Evolutionary conservation across 441 rosid genomes (phyloP), one percentile per base, ranked within the genome.

Genomic region (Corymbia calophylla): DNA sequence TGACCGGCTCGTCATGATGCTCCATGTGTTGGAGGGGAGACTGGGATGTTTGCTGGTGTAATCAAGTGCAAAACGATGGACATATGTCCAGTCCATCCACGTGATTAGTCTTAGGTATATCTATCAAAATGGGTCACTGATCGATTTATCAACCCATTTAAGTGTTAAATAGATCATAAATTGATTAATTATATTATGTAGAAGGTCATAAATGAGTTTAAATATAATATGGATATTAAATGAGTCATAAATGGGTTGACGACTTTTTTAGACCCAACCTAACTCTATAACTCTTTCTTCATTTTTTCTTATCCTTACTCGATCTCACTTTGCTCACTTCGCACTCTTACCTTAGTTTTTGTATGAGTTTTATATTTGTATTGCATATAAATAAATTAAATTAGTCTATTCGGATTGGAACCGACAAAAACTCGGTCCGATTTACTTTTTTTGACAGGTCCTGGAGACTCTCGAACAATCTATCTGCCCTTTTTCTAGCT

Each of bases 141-240:
- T 18, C 9, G 18, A 32, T 66, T 66, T 66, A 4, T 17, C 3
- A 16, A 66, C 32, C 19, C 23, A 16, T 31, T 4, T 9, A 10
- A 56, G 13, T 56, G 62, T 23, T 56, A 23, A 56, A 56, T 56
- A 21, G 23, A 4, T 56, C 13, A 56, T 23, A 56, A 1, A 56
- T 0, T 6, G 2, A 0, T 23, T 56, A 56, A 29, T 4, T 56
- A 56, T 56, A 56, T 56, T 9, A 23, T 21, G 14, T n/a, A n/a
- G n/a, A n/a, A 4, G 0, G 8, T 64, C 23, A 6, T n/a, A n/a
- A 64, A n/a, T 8, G 0, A 0, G 2, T n/a, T 64, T n/a, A 7
- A n/a, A n/a, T 8, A 64, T 15, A 64, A n/a, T 39, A 39, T 2
- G 19, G n/a, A 19, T 16, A 2, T n/a, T 15, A n/a, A n/a, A 64